Base-by-base conservation (phyloP, 495 filamentous ascomycete genomes). In the Hypomontagnella monticulosa region DNA sequence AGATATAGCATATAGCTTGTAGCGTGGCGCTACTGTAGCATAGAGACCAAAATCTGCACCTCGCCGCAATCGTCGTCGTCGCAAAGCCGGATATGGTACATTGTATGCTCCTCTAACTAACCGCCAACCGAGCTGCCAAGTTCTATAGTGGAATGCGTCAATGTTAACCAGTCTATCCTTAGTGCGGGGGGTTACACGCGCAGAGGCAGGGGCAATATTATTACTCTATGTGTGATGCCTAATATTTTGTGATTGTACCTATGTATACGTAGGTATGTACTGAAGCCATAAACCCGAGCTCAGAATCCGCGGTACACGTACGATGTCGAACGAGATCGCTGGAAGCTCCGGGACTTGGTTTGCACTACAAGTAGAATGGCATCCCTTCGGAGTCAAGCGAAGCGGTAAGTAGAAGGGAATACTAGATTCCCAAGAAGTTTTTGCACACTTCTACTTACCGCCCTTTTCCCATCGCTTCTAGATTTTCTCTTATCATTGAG, bases 261-360 rank as follows among this genome's bases (percentile, higher is more conserved):
- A 50, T 37, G 33, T 59, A 55, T 6, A 3, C 6, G 6, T 3
- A 55, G 49, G 11, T 41, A 40, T 19, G 18, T 41, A 3, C 20
- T 49, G 9, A 18, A 15, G 12, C 15, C 32, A 9, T 16, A 14
- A 16, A 27, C 49, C 34, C 38, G 16, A 46, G 15, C 14, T 19
- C 20, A 8, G 14, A 47, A 20, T 54, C 34, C 46, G 30, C 52
- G 27, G 20, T 34, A n/a, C 58, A 68, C 65, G 59, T 68, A 68
- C 65, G 65, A 68, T 63, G 55, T 68, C 65, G 49, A 58, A 68
- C 65, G 65, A 68, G 52, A 60, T 16, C n/a, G 20, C 12, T 33
- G 6, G 38, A 40, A 56, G 10, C 12, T 43, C 32, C 36, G 36
- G 55, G 7, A 12, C 27, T 19, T 15, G 34, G 9, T 54, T 33